Evolutionary conservation across 2,329 filamentous ascomycete species (phyloP), one percentile per base, ranked within the genome.

Genomic region (Ophiocordyceps camponoti-saundersi): DNA sequence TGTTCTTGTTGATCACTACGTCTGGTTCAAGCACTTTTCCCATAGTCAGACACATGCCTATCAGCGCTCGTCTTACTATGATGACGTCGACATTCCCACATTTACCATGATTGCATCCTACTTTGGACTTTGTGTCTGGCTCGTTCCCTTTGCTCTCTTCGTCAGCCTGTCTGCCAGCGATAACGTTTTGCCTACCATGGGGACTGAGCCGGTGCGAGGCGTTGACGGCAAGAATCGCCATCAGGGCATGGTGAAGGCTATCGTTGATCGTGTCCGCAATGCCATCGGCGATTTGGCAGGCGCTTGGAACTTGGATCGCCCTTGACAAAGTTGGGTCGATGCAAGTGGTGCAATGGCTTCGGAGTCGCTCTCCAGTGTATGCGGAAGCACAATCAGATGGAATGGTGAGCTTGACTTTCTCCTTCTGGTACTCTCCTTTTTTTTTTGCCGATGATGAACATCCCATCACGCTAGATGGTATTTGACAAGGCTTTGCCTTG

Each of bases 21-120:
- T 94, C 45, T 98, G 92, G 90, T 96, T 98, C 71, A 78, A 77
- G 48, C 82, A 96, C 66, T 98, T 98, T 64, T 90, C 84, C 49
- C 65, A 71, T 47, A 70, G 73, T 47, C 74, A 81, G 52, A 63
- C 73, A 44, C 65, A 64, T 47, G 69, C 78, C 3, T 78, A 80
- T 63, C 65, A 72, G 48, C 70, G 74, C 56, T 69, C 72, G 3
- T 74, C 77, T 47, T 72, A 76, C 59, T 81, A 83, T 59, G 77
- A 85, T 52, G 68, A 71, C 48, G 67, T 70, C 47, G 65, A 78
- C 46, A 60, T 87, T 42, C 92, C 92, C 0, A 82, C 77, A 36
- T 98, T 98, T 62, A 89, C 86, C 18, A 87, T 96, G 67, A 92
- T 96, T 42, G 88, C 92, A 0, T 90, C 86, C 0, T 98, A 92